A percentile compares a stretch with the other conserved stretches of the same genome.
Evolutionary conservation across 345 rosid species (phyloP).

Genomic region (Gossypium herbaceum): DNA sequence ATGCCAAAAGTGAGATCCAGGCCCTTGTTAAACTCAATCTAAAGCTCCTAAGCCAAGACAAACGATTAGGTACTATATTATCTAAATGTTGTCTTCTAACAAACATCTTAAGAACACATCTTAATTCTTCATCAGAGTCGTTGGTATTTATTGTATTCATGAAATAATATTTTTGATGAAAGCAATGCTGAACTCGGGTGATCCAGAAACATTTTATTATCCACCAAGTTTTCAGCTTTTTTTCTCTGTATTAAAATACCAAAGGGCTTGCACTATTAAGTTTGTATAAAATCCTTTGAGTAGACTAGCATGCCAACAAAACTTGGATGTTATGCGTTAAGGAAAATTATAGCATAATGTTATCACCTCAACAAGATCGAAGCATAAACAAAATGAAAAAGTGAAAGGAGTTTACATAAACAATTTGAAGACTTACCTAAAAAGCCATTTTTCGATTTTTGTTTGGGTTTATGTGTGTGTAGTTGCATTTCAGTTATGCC

Average conservation of each 20-base stretch:
- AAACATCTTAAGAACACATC: not conserved
- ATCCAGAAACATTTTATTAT: not conserved
- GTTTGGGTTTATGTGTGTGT: not conserved
- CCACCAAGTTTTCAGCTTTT: not conserved
- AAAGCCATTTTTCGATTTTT: not conserved
- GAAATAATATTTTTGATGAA: not conserved
- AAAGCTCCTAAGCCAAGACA: slow-evolving; percentile 41
- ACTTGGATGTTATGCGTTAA: not conserved
- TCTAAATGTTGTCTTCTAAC: not conserved
- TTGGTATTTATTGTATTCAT: not conserved
- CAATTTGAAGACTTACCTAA: not conserved
- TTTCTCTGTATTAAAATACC: not conserved
- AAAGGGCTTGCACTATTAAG: not conserved
- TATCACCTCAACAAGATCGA: not conserved
- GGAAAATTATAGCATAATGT: not conserved
- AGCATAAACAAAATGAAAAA: not conserved
- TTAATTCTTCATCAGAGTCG: not conserved
- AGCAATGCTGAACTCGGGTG: not conserved
- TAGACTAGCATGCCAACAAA: not conserved
- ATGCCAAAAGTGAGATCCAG: slow-evolving; percentile 46
- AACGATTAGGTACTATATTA: slow-evolving; percentile 39
- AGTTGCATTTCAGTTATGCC: not conserved
- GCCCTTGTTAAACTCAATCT: slow-evolving; percentile 57
- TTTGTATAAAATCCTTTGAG: not conserved
- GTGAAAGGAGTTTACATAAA: not conserved